Evolutionary conservation across 2,329 filamentous ascomycete species (phyloP), one percentile per base, ranked within the genome.

Genomic region (Apiospora sp.): DNA sequence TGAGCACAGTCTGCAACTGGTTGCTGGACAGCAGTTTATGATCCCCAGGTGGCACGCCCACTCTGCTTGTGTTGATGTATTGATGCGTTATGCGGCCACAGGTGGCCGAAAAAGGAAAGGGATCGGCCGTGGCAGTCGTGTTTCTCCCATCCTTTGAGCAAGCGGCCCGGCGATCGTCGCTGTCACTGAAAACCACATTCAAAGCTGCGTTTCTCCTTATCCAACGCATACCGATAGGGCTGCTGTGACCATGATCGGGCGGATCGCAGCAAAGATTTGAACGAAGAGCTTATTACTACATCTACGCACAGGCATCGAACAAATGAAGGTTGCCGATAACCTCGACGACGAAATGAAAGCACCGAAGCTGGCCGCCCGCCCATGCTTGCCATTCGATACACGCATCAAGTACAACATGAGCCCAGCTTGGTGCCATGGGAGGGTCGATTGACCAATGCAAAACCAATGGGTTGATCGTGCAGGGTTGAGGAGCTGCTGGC

Each of bases 401-500:
- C 16, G 16, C 12, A 30, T 12, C 27, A 30, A 8, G 10, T 16
- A 44, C 7, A 12, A 44, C 43, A 44, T 4, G 7, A 49, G 46
- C 46, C 46, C 46, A 49, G 46, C 19, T 49, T 49, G 46, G 46
- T 22, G 22, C 46, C 7, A 6, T 49, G 46, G 24, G 24, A 30
- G 51, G 51, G n/a, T 58, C 24, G 24, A 30, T 34, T 34, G 27
- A 58, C 51, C 13, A 61, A 13, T n/a, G 54, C 19, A 64, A 34
- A 64, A 41, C 30, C 58, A 64, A 64, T 64, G 58, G 67, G 67
- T 24, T 14, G 67, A n/a, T 6, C 27, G 22, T 68, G 44, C 67
- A 69, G 67, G 67, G 67, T 34, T 69, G 37, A 22, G 24, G 46
- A 34, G 14, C 14, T 37, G 34, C 43, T 68, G 27, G 44, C 43